Percentiles rank a stretch among this genome's conserved stretches.
phyloP scores from a whole-genome alignment of 306 rosid genomes.

The Lithocarpus polystachyus region DNA sequence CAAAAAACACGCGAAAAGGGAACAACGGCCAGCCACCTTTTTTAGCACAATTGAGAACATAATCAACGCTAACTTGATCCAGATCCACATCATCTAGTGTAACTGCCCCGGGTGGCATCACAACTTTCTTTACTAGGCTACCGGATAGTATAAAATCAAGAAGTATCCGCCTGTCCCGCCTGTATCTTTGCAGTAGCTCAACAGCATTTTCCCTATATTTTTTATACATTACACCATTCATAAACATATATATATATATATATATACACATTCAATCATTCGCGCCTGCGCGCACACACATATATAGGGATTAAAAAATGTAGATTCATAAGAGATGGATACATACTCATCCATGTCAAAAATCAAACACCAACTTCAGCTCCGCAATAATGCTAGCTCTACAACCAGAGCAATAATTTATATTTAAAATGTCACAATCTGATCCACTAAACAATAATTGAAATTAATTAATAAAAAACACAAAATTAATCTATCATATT shows the following conservation, averaged over 20 bases:
- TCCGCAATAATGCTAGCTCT: not conserved
- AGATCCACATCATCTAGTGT: constrained; percentile 96
- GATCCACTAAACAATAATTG: too few relatives aligned
- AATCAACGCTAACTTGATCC: constrained; percentile 96
- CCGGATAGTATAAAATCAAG: constrained; percentile 92
- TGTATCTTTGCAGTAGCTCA: constrained; percentile 77
- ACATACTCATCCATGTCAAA: constrained; percentile 86
- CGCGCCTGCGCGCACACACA: not conserved
- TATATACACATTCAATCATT: not conserved
- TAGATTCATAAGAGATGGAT: constrained; percentile 3
- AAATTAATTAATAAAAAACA: too few relatives aligned
- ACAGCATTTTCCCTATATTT: constrained; percentile 61
- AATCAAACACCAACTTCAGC: constrained; percentile 13
- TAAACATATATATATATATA: not conserved
- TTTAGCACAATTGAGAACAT: constrained; percentile 83
- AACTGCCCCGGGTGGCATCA: constrained; percentile 98
- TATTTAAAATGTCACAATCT: too few relatives aligned
- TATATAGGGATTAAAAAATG: constrained; percentile 3
- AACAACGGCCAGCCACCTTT: constrained; percentile 42
- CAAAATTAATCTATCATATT: not conserved
- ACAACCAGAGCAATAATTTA: not conserved
- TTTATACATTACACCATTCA: constrained; percentile 13
- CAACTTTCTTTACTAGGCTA: constrained; percentile 88
- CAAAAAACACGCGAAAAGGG: not conserved
- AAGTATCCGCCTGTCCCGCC: constrained; percentile 84